Evolutionary conservation across 345 rosid genomes (phyloP), one percentile per base, ranked within the genome.

Genomic region (Barbarea vulgaris): DNA sequence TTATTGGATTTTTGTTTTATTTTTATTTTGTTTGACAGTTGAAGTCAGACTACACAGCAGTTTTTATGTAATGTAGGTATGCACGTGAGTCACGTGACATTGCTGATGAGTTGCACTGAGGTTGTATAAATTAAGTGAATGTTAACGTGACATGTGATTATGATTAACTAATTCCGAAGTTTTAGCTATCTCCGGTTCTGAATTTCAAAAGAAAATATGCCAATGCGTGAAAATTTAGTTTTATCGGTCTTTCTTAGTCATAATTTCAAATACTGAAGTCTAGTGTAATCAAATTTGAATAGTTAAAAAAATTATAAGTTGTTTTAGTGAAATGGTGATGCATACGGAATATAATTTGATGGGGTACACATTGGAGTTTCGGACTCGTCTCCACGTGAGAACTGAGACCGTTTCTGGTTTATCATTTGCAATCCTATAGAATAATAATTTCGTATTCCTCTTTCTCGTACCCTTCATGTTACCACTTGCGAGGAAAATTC

Each of bases 11-110:
- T 34, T 56, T 44, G 11, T 17, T 47, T 37, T 5, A 11, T 56
- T 71, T 73, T 21, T 4, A 1, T 27, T 73, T 65, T 33, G 6
- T 67, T 7, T 58, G 33, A 75, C 53, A 34, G 74, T 75, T 67
- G 28, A 39, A 75, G 68, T 67, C 68, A 60, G 15, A 46, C 58
- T 30, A 50, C 5, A 55, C 47, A 63, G 55, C 17, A 39, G 52
- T 51, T 48, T 48, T 72, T 10, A 46, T 57, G 33, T 65, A 56
- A 67, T 65, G 66, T 44, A 56, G 57, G 67, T 9, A 22, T 11
- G 72, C 78, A 74, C 73, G 60, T 10, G 78, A 47, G 60, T 67
- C 73, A 58, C 66, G 73, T 75, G 78, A 36, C 66, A 21, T 51
- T 51, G 33, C 21, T 12, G 19, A 15, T 41, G 14, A 61, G 18